These are phyloP conservation scores for Albugo candida DNA, from an alignment of 352 stramenopile species.

Conservation along the genomic window DNA sequence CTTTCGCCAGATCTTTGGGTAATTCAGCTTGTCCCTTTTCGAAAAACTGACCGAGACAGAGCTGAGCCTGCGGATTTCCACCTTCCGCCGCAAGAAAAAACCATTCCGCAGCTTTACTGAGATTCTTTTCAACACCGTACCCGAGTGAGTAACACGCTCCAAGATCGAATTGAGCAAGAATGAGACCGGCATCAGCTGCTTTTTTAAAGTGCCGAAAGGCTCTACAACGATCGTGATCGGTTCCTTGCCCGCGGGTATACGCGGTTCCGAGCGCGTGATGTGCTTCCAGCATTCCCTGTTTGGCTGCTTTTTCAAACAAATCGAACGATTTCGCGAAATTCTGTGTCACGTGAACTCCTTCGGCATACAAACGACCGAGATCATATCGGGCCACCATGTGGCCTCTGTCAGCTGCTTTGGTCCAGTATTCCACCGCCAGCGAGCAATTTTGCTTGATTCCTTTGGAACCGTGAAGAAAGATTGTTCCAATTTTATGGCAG, in stretches of 20 bases:
- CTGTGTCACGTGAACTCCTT: conserved; percentile 37
- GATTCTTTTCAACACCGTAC: conserved; percentile 24
- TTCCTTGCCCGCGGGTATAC: conserved; percentile 23
- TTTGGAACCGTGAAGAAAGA: conserved; percentile 34
- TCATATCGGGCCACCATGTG: conserved; percentile 62
- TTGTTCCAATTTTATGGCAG: conserved; percentile 57
- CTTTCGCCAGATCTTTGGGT: conserved; percentile 31
- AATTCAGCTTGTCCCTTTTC: conserved; percentile 23
- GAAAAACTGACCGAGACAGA: conserved; percentile 61
- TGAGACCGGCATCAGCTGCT: conserved; percentile 36
- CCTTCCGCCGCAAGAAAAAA: conserved; percentile 58
- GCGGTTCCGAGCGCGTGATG: conserved; percentile 36
- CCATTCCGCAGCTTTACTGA: conserved; percentile 28
- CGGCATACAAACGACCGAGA: conserved; percentile 49
- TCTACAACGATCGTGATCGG: conserved; percentile 9
- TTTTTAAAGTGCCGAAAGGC: conserved; percentile 33
- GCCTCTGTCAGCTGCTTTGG: conserved; percentile 24
- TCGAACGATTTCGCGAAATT: conserved; percentile 33
- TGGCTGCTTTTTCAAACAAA: conserved; percentile 34
- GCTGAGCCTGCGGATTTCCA: conserved; percentile 36
- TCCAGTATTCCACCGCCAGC: conserved; percentile 42
- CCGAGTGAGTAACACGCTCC: conserved; percentile 64
- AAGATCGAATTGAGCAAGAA: conserved; percentile 52
- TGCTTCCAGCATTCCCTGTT: conserved; percentile 46
- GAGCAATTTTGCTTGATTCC: conserved; percentile 13